phyloP scores from a whole-genome alignment of 257 asterid species.

The Salvia rosmarinus region DNA sequence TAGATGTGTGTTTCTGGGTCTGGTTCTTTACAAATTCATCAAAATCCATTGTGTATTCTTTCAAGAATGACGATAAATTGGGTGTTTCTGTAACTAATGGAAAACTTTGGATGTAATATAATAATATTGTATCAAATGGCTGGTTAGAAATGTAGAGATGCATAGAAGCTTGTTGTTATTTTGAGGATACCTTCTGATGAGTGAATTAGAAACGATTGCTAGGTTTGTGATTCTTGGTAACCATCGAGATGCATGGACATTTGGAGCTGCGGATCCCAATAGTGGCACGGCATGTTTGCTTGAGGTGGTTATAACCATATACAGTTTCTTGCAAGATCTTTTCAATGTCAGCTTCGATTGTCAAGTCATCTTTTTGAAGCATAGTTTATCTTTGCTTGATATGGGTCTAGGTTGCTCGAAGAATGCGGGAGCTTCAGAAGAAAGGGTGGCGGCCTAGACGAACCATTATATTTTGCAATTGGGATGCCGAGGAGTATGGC shows the following conservation, averaged over 20 bases:
- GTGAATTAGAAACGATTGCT: constrained; percentile 30
- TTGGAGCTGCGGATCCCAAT: constrained; percentile 90
- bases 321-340: not conserved
- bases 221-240: constrained; percentile 84
- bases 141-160: too few relatives aligned
- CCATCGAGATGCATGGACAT: constrained; percentile 97
- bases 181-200: constrained; percentile 15
- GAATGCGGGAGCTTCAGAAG: constrained; percentile 60
- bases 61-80: not conserved
- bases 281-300: constrained; percentile 92
- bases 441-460: constrained; percentile 81
- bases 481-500: constrained; percentile 96
- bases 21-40: not conserved
- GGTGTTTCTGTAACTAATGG: not conserved
- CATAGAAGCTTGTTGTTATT: too few relatives aligned
- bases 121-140: too few relatives aligned
- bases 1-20: constrained; percentile 14
- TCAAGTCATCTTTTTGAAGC: not conserved
- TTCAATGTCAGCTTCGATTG: not conserved
- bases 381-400: constrained; percentile 26
- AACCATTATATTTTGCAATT: constrained; percentile 76
- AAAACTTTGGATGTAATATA: not conserved
- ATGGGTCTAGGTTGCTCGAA: constrained; percentile 60
- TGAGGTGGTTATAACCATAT: constrained; percentile 51
- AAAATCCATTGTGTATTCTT: not conserved